Base-by-base conservation (phyloP, 2,329 filamentous ascomycete genomes). In the Scedosporium apiospermum region DNA sequence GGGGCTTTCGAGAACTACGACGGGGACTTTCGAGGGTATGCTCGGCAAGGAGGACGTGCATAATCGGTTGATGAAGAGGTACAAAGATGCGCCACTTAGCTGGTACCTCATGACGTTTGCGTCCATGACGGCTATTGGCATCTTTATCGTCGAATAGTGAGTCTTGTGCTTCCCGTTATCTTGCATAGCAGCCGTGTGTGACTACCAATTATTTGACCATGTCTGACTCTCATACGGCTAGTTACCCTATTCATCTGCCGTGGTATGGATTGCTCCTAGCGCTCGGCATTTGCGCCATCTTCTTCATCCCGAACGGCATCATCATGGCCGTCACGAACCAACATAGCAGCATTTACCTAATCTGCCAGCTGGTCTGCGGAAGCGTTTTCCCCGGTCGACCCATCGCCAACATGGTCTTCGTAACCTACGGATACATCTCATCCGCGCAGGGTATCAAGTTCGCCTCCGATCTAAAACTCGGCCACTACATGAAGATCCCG, bases 291-390 rank as follows among this genome's bases (percentile, higher is more conserved):
- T 91, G 90, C 65, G 86, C 87, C 21, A 74, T 93, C 62, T 88
- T 96, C 65, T 96, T 96, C 76, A 91, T 96, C 64, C 91, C 91
- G 10, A 93, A 95, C 66, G 91, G 91, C 65, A 95, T 96, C 71
- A 89, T 96, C 69, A 96, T 95, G 89, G 91, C 91, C 16, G 91
- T 96, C 67, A 96, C 91, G 9, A 96, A 95, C 72, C 90, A 93
- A 71, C 90, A 95, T 73, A 91, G 87, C 73, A 91, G 88, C 72
- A 90, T 93, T 67, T 95, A 93, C 72, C 82, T 95, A 42, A 90
- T 95, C 68, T 93, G 90, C 72, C 91, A 95, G 74, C 82, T 96
- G 63, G 87, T 95, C 66, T 93, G 90, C 66, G 91, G 91, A 62
- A 86, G 84, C 60, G 80, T 91, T 16, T 96, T 96, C 71, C 91